phyloP scores from a whole-genome alignment of 225 moss, liverwort and hornwort species.

The Ulota crispa region DNA sequence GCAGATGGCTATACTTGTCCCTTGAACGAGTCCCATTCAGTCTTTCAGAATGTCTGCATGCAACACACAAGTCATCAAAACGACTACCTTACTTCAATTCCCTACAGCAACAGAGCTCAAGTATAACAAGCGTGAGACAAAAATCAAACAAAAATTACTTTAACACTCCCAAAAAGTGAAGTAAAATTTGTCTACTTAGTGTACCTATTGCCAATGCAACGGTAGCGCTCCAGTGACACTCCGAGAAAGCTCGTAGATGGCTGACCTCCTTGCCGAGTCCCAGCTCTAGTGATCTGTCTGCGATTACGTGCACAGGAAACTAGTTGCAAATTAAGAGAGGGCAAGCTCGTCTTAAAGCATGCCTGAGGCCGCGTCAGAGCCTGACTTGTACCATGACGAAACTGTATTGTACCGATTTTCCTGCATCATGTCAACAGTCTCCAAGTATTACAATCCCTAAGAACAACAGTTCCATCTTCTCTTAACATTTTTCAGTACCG shows the following conservation, averaged over 20 bases:
- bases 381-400: conserved; percentile 6
- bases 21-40: conserved; percentile 23
- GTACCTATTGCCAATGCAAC: conserved; percentile 32
- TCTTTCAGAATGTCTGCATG: conserved; percentile 26
- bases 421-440: conserved; percentile 25
- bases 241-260: conserved; percentile 33
- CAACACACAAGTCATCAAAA: conserved; percentile 16
- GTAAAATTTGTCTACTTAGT: background rate
- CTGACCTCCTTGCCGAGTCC: conserved; percentile 12
- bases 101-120: background rate
- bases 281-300: background rate
- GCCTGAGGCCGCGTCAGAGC: conserved; percentile 16
- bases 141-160: background rate
- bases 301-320: conserved; percentile 14
- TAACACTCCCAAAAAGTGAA: background rate
- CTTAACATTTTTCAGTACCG: background rate
- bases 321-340: conserved; percentile 23
- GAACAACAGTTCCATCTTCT: background rate
- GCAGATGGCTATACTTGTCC: conserved; percentile 23
- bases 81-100: conserved; percentile 5
- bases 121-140: background rate
- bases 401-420: conserved; percentile 17
- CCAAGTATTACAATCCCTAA: background rate
- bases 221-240: conserved; percentile 26
- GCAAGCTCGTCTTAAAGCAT: conserved; percentile 16